Base-by-base conservation (phyloP, 352 stramenopile species). In the Phytophthora sansomeana region DNA sequence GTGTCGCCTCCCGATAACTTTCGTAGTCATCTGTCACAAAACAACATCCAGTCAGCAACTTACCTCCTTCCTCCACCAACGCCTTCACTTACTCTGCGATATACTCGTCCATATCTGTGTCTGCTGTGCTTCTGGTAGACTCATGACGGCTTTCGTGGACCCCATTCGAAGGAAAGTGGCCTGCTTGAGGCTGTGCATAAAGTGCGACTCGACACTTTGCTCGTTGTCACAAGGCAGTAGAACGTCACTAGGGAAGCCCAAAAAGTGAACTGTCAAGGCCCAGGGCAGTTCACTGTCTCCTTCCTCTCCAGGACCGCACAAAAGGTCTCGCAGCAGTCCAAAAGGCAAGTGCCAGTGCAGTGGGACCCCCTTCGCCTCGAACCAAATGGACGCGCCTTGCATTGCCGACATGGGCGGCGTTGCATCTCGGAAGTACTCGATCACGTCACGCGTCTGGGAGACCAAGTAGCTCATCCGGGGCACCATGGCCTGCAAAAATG, bases 171-270 rank as follows among this genome's bases (percentile, higher is more conserved):
- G 58, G 55, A 92, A 95, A 44, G 77, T 86, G 24, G 83, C 76
- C 64, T 95, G 87, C 64, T 95, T 95, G 35, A 92, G 75, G 53
- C 80, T 90, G 74, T 95, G 85, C 85, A 95, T 95, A 43, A 93
- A 95, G 71, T 93, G 80, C 16, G 72, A 83, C 70, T 93, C 87
- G 35, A 93, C 78, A 36, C 74, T 88, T 46, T 86, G 69, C 48
- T 93, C 81, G 49, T 92, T 90, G 33, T 92, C 87, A 42, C 83
- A 93, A 21, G 85, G 80, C 26, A 95, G 61, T 5, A 95, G 65
- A 56, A 59, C 33, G 14, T 90, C 80, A 5, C 58, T 60, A 19
- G 87, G 87, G 53, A 89, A 93, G 21, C 79, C 75, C n/a, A 87
- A 73, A 47, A 95, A 95, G 47, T 92, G 87, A n/a, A 95, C 83